These are phyloP conservation scores for Sutorius eximius DNA, from an alignment of 1,284 basidiomycete genomes.

Conservation along the genomic window DNA sequence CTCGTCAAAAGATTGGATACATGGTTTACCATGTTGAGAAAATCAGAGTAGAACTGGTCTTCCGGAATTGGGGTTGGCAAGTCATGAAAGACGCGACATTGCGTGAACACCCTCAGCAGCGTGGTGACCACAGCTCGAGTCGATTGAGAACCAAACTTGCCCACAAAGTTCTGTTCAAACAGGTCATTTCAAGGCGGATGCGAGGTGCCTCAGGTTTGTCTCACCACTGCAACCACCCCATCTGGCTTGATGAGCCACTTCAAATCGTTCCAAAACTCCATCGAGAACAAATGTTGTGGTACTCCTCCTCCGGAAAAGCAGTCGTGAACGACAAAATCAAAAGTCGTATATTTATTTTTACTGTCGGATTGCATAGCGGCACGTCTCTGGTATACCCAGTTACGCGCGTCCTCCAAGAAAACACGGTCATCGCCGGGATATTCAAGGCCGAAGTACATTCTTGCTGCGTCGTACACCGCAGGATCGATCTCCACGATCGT, in stretches of 20 bases:
- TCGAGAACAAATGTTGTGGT: slow-evolving; percentile 78
- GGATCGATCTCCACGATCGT: slow-evolving; percentile 87
- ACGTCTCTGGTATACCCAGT: slow-evolving; percentile 54
- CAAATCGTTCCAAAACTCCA: slow-evolving; percentile 78
- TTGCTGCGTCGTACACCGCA: slow-evolving; percentile 81
- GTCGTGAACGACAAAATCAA: slow-evolving; percentile 85
- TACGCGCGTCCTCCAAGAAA: slow-evolving; percentile 74
- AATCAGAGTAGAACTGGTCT: slow-evolving; percentile 51
- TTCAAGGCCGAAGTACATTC: slow-evolving; percentile 74
- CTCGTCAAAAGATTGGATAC: not conserved
- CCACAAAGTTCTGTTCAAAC: slow-evolving; percentile 67
- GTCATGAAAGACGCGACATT: slow-evolving; percentile 84
- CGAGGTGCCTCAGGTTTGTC: slow-evolving; percentile 27
- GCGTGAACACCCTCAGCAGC: slow-evolving; percentile 61
- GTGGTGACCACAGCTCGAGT: slow-evolving; percentile 71
- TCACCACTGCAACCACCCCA: slow-evolving; percentile 78
- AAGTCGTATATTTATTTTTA: slow-evolving; percentile 39
- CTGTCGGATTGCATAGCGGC: slow-evolving; percentile 32
- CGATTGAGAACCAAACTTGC: slow-evolving; percentile 60
- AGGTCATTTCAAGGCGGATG: slow-evolving; percentile 22
- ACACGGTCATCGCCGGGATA: slow-evolving; percentile 56
- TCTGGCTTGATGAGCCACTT: slow-evolving; percentile 64
- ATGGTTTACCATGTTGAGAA: slow-evolving; percentile 71
- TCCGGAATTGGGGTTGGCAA: slow-evolving; percentile 42
- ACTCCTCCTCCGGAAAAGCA: slow-evolving; percentile 89